Evolutionary conservation across 208 protist genomes (phyloP).

Genomic region (Balamuthia mandrillaris): DNA sequence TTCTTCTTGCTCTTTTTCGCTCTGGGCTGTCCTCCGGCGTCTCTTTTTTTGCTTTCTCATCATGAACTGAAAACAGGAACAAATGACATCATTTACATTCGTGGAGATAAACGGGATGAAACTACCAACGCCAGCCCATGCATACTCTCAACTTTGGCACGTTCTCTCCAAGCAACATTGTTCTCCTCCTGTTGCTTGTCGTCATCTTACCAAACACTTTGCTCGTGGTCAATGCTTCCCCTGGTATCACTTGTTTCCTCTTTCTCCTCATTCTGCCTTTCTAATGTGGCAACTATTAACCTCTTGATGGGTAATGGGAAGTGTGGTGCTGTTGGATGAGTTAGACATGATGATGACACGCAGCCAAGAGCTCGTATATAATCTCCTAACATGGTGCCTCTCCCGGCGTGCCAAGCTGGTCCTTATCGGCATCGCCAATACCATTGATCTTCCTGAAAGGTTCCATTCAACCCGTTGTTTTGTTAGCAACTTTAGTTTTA

Average conservation of each 20-base stretch:
- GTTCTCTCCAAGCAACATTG: neutral
- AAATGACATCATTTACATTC: conserved; percentile 50
- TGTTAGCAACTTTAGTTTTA: neutral
- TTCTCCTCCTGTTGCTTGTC: neutral
- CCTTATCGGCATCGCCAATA: conserved; percentile 72
- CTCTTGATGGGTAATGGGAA: neutral
- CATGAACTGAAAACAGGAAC: neutral
- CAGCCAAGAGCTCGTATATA: conserved; percentile 70
- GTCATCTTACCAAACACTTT: neutral
- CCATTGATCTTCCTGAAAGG: conserved; percentile 70
- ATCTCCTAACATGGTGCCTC: conserved; percentile 71
- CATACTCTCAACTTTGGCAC: conserved; percentile 46
- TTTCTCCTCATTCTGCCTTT: too few relatives aligned
- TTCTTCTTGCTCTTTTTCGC: neutral
- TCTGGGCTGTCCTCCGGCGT: neutral
- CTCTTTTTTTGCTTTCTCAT: neutral
- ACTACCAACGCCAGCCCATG: conserved; percentile 41
- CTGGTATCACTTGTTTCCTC: too few relatives aligned
- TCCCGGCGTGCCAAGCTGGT: conserved; percentile 42
- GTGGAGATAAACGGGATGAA: conserved; percentile 70
- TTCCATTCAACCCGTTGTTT: neutral
- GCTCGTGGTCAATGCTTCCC: neutral
- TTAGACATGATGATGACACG: conserved; percentile 65
- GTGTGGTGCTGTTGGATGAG: conserved; percentile 63
- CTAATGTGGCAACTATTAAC: neutral